Conservation (phyloP, 345 rosid species). For the Theobroma cacao region DNA sequence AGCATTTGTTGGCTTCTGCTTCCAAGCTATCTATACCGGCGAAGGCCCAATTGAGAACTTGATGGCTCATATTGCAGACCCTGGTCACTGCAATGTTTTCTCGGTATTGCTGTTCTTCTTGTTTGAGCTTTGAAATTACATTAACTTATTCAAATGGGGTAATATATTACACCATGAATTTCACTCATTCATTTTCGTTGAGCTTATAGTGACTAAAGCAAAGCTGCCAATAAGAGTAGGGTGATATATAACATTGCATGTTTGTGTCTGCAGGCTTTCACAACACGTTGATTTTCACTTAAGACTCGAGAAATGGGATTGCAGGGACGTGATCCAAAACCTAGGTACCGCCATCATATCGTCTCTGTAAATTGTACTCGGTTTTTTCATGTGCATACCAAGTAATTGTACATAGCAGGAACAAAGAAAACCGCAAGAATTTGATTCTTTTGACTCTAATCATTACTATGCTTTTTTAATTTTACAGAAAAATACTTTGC, state of each 20-base stretch:
- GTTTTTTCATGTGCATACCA: neutral
- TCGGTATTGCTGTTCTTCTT: slow-evolving; percentile 48
- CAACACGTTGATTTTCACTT: slow-evolving; percentile 32
- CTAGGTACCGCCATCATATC: neutral
- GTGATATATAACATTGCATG: neutral
- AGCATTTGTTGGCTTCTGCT: slow-evolving; percentile 83
- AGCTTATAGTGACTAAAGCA: neutral
- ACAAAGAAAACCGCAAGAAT: neutral
- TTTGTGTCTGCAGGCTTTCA: slow-evolving; percentile 57
- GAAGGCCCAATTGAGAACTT: slow-evolving; percentile 74
- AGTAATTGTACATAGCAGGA: neutral
- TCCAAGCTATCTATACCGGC: slow-evolving; percentile 79
- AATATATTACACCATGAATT: neutral
- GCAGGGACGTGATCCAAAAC: neutral
- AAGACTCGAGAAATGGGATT: neutral
- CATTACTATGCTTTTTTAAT: neutral
- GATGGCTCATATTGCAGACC: slow-evolving; percentile 88
- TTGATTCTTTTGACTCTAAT: neutral
- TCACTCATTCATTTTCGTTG: neutral
- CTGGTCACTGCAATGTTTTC: slow-evolving; percentile 90
- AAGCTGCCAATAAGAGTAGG: neutral
- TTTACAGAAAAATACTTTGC: neutral
- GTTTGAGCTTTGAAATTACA: neutral
- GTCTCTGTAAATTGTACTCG: neutral
- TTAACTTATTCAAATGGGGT: neutral